phyloP scores from a whole-genome alignment of 2,329 filamentous ascomycete genomes.

The Dothidotthia symphoricarpi region DNA sequence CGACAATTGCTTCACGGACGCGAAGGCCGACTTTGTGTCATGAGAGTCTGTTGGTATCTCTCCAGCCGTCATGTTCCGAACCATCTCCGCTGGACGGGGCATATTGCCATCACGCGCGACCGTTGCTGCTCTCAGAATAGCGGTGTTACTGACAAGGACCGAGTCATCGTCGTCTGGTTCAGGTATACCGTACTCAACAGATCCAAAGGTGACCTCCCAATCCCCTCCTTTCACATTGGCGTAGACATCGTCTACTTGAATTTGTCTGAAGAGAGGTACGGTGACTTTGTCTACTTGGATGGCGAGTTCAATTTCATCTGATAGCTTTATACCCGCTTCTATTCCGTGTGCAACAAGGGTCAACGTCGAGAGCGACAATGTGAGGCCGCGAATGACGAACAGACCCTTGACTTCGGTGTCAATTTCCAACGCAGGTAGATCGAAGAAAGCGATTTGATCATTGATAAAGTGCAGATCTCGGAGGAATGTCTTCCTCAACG shows the following conservation, averaged over 20 bases:
- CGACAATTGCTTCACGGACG: slow-evolving; percentile 45
- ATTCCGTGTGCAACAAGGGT: slow-evolving; percentile 54
- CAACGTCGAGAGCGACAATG: slow-evolving; percentile 51
- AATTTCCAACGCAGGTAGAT: slow-evolving; percentile 54
- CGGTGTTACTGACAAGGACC: slow-evolving; percentile 47
- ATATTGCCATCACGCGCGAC: slow-evolving; percentile 11
- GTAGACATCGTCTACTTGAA: slow-evolving; percentile 55
- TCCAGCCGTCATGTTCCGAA: slow-evolving; percentile 44
- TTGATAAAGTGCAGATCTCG: slow-evolving; percentile 51
- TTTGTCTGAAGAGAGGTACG: slow-evolving; percentile 50
- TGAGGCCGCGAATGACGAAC: slow-evolving; percentile 54
- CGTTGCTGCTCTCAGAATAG: slow-evolving; percentile 47
- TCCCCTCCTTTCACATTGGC: slow-evolving; percentile 56
- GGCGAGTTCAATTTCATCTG: slow-evolving; percentile 54
- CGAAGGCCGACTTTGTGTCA: slow-evolving; percentile 38
- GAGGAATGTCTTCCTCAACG: slow-evolving; percentile 40
- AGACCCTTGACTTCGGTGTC: slow-evolving; percentile 55
- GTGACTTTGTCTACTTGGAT: slow-evolving; percentile 52
- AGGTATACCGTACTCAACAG: slow-evolving; percentile 28
- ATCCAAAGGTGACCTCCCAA: slow-evolving; percentile 51
- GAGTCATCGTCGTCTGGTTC: slow-evolving; percentile 41
- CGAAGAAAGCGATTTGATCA: slow-evolving; percentile 52
- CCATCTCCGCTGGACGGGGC: slow-evolving; percentile 19
- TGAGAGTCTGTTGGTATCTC: slow-evolving; percentile 31
- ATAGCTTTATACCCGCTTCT: slow-evolving; percentile 54